Conservation (phyloP, 208 protist genomes). For the Phytomonas sp. region DNA sequence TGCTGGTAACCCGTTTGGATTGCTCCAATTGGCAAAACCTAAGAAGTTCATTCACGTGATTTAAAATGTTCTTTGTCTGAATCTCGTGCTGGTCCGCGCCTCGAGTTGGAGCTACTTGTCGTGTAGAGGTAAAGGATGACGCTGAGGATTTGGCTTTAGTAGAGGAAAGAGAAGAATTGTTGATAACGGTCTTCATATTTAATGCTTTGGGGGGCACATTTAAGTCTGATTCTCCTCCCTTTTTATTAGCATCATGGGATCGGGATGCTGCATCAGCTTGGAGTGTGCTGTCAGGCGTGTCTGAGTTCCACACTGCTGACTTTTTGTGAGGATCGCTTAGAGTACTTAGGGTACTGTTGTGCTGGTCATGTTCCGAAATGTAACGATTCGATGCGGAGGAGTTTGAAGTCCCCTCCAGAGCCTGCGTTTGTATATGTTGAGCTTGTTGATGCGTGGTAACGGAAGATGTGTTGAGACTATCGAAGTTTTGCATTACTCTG, state of each 20-base stretch:
- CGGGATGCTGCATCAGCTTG: background rate
- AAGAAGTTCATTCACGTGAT: constrained; percentile 57
- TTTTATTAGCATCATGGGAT: background rate
- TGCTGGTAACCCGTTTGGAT: constrained; percentile 49
- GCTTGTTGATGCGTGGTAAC: constrained; percentile 10
- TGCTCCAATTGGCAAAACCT: constrained; percentile 30
- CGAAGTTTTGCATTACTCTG: constrained; percentile 1
- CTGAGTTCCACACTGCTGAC: background rate
- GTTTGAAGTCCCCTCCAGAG: background rate
- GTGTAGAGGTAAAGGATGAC: background rate
- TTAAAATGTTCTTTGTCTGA: constrained; percentile 35
- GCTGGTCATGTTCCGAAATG: background rate
- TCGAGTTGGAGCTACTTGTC: background rate
- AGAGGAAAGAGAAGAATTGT: constrained; percentile 1
- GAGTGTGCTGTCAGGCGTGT: background rate
- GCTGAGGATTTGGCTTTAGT: background rate
- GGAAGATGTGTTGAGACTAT: constrained; percentile 13
- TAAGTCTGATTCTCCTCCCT: background rate
- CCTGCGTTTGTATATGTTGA: background rate
- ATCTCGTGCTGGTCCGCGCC: constrained; percentile 12
- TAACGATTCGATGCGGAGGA: background rate
- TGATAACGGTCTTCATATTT: background rate
- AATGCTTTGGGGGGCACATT: background rate
- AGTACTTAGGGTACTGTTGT: background rate
- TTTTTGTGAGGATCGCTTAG: background rate